Percentiles rank a stretch among this genome's conserved stretches.
Conservation (phyloP, 1,284 basidiomycete genomes). For the Malassezia furfur region DNA sequence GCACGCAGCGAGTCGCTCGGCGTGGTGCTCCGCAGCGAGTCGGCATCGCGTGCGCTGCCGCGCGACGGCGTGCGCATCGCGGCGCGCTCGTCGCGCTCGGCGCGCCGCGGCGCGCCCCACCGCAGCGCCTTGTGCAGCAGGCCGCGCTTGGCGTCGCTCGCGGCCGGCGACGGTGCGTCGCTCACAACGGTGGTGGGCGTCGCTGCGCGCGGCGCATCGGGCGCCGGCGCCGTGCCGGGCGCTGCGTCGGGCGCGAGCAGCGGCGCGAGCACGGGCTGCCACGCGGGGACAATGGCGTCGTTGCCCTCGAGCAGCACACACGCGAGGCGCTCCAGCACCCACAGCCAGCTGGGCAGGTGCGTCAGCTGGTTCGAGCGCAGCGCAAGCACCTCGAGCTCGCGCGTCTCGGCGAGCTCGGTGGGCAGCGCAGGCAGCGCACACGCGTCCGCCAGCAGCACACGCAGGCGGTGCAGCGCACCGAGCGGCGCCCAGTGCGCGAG, state of each 20-base stretch:
- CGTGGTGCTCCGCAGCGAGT: background rate
- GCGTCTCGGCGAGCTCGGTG: conserved; percentile 51
- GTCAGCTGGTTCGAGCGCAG: conserved; percentile 77
- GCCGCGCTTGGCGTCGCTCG: background rate
- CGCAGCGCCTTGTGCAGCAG: background rate
- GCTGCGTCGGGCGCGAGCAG: conserved; percentile 4
- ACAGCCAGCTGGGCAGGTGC: conserved; percentile 85
- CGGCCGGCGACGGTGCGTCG: background rate
- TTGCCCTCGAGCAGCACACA: conserved; percentile 83
- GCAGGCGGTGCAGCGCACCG: conserved; percentile 63
- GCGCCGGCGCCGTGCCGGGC: background rate
- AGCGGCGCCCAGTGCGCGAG: conserved; percentile 71
- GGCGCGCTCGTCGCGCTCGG: background rate
- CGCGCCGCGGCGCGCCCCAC: background rate
- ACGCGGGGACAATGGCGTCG: conserved; percentile 74
- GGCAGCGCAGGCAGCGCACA: conserved; percentile 68
- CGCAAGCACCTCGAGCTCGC: conserved; percentile 71
- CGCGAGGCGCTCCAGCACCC: conserved; percentile 69
- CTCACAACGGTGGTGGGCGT: background rate
- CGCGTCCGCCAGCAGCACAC: conserved; percentile 78
- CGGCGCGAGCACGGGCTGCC: conserved; percentile 66
- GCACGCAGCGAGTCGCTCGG: background rate
- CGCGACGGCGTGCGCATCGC: background rate
- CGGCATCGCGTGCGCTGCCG: background rate
- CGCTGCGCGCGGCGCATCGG: background rate